Evolutionary conservation across 1,139 yeast species (phyloP).

Genomic region (Saccharomyces pastorianus): DNA sequence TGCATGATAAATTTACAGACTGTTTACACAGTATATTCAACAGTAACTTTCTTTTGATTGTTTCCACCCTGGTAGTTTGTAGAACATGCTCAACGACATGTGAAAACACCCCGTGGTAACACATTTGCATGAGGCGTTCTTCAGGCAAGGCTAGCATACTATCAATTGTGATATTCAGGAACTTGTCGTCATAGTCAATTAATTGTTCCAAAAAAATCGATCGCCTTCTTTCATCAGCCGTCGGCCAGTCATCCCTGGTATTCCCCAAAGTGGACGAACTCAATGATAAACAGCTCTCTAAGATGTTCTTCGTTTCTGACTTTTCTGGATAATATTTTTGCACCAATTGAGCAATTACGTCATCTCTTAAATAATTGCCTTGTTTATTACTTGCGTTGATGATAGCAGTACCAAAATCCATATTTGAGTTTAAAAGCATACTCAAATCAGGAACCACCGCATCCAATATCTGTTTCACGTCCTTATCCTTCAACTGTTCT

Average conservation of each 20-base stretch:
- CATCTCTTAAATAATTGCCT: constrained; percentile 55
- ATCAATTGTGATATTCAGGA: constrained; percentile 51
- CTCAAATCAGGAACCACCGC: constrained; percentile 61
- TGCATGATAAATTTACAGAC: constrained; percentile 59
- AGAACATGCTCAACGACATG: constrained; percentile 69
- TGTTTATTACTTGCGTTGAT: constrained; percentile 59
- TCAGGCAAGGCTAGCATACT: constrained; percentile 53
- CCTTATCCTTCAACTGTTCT: constrained; percentile 52
- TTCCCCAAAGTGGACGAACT: constrained; percentile 70
- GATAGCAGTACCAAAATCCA: constrained; percentile 61
- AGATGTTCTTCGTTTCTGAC: constrained; percentile 39
- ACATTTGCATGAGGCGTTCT: constrained; percentile 59
- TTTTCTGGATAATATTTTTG: constrained; percentile 50
- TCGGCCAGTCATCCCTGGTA: constrained; percentile 83
- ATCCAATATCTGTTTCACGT: constrained; percentile 57
- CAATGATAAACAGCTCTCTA: constrained; percentile 61
- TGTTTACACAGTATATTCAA: constrained; percentile 54
- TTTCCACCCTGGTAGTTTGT: constrained; percentile 42
- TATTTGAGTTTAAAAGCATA: constrained; percentile 53
- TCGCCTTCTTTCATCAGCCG: constrained; percentile 80
- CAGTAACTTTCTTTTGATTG: constrained; percentile 56
- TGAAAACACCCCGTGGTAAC: constrained; percentile 81
- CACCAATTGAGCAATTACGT: constrained; percentile 52
- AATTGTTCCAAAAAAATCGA: constrained; percentile 65
- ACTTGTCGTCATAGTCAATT: constrained; percentile 54